Evolutionary conservation across 192 early-diverging fungal genomes (phyloP).

Genomic region (Irineochytrium annulatum): DNA sequence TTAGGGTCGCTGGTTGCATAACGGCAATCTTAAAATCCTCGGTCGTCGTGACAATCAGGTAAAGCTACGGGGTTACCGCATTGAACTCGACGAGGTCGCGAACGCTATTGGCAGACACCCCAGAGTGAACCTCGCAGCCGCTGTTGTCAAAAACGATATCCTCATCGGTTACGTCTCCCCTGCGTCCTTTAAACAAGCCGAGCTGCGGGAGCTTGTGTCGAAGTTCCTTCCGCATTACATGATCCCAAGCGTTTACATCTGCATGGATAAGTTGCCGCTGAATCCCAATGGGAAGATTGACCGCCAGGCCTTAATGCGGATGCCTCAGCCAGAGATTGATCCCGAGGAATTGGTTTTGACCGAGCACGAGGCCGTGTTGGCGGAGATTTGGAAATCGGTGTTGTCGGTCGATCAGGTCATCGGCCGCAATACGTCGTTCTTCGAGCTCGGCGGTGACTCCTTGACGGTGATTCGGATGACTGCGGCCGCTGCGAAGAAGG

Average conservation of each 20-base stretch:
- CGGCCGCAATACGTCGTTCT: constrained; percentile 21
- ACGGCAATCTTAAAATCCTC: constrained; percentile 29
- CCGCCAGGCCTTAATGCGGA: neutral
- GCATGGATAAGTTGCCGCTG: constrained; percentile 28
- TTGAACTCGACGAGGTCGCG: constrained; percentile 33
- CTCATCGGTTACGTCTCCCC: constrained; percentile 34
- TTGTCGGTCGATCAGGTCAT: too few species aligned
- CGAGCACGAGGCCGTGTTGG: too few species aligned
- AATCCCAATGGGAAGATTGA: constrained; percentile 24
- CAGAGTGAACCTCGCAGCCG: constrained; percentile 19
- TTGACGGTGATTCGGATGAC: constrained; percentile 15
- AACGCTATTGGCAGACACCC: constrained; percentile 13
- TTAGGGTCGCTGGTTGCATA: constrained; percentile 8
- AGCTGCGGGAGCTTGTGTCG: neutral
- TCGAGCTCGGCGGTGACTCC: constrained; percentile 38
- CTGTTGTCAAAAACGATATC: constrained; percentile 19
- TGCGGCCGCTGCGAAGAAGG: neutral
- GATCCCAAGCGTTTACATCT: constrained; percentile 13
- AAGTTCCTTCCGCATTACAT: constrained; percentile 31
- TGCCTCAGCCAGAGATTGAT: neutral
- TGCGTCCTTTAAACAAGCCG: constrained; percentile 2
- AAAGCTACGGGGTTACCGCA: constrained; percentile 37
- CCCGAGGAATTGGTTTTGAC: too few species aligned
- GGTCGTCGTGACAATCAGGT: constrained; percentile 38
- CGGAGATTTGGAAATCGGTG: too few species aligned